Evolutionary conservation across 2,329 filamentous ascomycete species (phyloP).

Genomic region (Pseudogymnoascus pannorum): DNA sequence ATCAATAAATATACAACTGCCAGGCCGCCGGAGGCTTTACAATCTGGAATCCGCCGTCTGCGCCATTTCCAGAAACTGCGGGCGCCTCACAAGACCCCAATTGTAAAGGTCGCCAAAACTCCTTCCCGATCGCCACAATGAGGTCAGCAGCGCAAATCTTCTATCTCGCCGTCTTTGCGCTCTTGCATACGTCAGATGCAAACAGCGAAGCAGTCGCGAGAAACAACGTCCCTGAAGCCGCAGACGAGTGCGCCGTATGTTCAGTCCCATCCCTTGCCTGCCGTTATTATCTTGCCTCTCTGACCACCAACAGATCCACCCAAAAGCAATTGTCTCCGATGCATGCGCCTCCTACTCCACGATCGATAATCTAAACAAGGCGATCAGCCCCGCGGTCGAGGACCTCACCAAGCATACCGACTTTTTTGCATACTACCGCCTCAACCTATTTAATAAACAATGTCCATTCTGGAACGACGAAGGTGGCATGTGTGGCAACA

Average conservation of each 20-base stretch:
- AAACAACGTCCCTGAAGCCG: conserved; percentile 15
- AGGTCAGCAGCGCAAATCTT: conserved; percentile 47
- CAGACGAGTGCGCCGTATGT: conserved; percentile 33
- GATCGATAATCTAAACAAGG: conserved; percentile 74
- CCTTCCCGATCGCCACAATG: conserved; percentile 32
- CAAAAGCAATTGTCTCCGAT: conserved; percentile 82
- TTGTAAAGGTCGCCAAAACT: neutral
- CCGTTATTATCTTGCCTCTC: conserved; percentile 17
- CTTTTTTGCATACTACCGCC: conserved; percentile 95
- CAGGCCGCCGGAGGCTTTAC: neutral
- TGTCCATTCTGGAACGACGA: conserved; percentile 97
- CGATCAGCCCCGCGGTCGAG: conserved; percentile 68
- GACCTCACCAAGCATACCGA: conserved; percentile 82
- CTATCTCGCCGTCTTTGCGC: conserved; percentile 54
- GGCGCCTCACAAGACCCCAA: neutral
- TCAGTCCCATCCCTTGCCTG: conserved; percentile 30
- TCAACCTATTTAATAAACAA: conserved; percentile 89
- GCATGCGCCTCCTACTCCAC: conserved; percentile 90
- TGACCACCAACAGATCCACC: conserved; percentile 61
- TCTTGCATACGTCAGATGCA: conserved; percentile 44
- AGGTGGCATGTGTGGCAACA: conserved; percentile 91
- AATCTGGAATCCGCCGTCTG: neutral
- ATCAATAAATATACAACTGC: neutral
- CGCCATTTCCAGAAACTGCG: neutral
- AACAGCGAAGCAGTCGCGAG: conserved; percentile 17